These are phyloP conservation scores for Chaetomiaceae sp. DNA, from an alignment of 2,329 filamentous ascomycete species.

Conservation along the genomic window DNA sequence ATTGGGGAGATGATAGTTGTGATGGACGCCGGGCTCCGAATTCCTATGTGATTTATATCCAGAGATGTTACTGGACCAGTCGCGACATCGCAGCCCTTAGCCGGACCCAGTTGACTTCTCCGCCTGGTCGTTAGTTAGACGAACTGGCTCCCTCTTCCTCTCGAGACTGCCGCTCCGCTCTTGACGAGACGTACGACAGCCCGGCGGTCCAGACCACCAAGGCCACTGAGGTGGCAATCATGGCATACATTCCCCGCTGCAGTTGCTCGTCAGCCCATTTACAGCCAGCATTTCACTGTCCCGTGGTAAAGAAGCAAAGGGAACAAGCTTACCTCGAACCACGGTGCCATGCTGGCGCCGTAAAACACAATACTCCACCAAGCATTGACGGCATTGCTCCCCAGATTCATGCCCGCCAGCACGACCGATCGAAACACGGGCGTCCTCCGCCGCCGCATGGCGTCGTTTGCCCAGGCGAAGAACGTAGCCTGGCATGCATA, in stretches of 20 bases:
- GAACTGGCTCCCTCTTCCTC: background rate
- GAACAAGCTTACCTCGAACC: conserved; percentile 49
- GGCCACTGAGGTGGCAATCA: conserved; percentile 58
- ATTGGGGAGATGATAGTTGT: too few species aligned
- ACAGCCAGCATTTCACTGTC: background rate
- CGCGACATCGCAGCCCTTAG: too few species aligned
- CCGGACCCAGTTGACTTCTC: too few species aligned
- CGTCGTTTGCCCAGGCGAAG: conserved; percentile 71
- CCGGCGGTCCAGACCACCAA: conserved; percentile 54
- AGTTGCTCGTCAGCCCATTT: conserved; percentile 7
- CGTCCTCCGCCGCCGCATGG: conserved; percentile 54
- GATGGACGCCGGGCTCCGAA: too few species aligned
- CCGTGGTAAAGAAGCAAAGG: background rate
- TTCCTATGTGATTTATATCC: too few species aligned
- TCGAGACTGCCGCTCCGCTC: conserved; percentile 1
- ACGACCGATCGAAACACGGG: conserved; percentile 59
- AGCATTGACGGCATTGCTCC: conserved; percentile 61
- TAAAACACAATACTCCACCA: conserved; percentile 73
- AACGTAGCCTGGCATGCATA: conserved; percentile 70
- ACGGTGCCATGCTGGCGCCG: conserved; percentile 58
- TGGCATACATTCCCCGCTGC: conserved; percentile 64
- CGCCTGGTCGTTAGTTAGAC: background rate
- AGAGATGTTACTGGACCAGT: too few species aligned
- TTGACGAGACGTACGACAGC: conserved; percentile 40
- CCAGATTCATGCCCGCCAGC: conserved; percentile 65